Evolutionary conservation across 2,329 filamentous ascomycete genomes (phyloP), one percentile per base, ranked within the genome.

Genomic region (Venturia aucupariae): DNA sequence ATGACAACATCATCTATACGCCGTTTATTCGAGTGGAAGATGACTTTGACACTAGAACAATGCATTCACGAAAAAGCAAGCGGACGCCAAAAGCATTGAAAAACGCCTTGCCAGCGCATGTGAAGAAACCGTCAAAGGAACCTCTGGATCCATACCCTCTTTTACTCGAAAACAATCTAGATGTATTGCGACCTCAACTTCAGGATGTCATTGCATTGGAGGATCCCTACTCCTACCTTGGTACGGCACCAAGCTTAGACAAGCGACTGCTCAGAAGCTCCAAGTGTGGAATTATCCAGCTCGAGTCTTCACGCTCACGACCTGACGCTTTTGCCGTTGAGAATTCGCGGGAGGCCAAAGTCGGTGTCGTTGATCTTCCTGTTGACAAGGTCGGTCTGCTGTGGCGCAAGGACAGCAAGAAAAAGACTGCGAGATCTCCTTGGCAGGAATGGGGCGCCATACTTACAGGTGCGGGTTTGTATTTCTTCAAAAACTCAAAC

Each of bases 371-470:
- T 13, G 93, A 97, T 75, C 96, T 99, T 72, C 96, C 96, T 70
- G 89, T 97, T 57, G 96, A 93, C 55, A 99, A 97, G 75, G 92
- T 99, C 61, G 94, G 94, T 4, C 79, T 96, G 1, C 75, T 99
- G 39, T 99, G 94, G 94, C 86, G 94, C 55, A 99, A 99, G 73
- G 92, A 96, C 68, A 79, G 83, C 1, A 97, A 96, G 78, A 96
- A 93, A 77, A 93, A 94, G 77, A 96, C 95, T 75, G 89, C 92
- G 0, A 85, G 93, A 54, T 97, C 93, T 13, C 93, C 94, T 1
- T 99, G 94, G 94, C 93, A 97, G 73, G 94, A 99, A 81, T 99
- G 94, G 94, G 94, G 94, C 62, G 94, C 92, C 30, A 89, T 99
- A 65, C 82, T 99, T 38, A 99, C 94, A 0, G 91, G 93, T n/a